A percentile compares a stretch with the other conserved stretches of the same genome.
These are phyloP conservation scores for Talaromyces islandicus DNA, from an alignment of 2,329 filamentous ascomycete species.

Conservation along the genomic window DNA sequence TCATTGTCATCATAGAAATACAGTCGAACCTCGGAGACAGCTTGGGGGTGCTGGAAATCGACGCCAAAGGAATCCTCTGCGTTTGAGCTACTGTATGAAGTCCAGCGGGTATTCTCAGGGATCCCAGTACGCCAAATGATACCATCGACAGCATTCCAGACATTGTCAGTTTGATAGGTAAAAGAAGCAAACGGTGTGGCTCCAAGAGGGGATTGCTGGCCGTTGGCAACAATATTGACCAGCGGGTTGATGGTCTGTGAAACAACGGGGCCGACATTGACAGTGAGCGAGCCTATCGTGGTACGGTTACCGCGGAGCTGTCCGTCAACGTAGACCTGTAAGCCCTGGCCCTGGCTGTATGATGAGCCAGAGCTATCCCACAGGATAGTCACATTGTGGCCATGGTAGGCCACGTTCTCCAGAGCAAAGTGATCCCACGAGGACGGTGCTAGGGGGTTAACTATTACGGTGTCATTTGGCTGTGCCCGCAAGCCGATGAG, in stretches of 20 bases:
- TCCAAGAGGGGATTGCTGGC: not conserved
- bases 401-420: slow-evolving; percentile 38
- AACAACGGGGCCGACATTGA: not conserved
- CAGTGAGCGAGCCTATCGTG: not conserved
- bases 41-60: not conserved
- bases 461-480: slow-evolving; percentile 32
- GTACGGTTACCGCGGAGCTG: not conserved
- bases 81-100: not conserved
- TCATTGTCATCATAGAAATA: not conserved
- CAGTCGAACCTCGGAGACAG: not conserved
- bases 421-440: slow-evolving; percentile 36
- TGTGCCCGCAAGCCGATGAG: slow-evolving; percentile 38
- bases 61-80: not conserved
- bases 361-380: slow-evolving; percentile 26
- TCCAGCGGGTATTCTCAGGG: not conserved
- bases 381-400: slow-evolving; percentile 35
- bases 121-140: not conserved
- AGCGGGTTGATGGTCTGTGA: not conserved
- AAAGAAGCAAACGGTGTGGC: not conserved
- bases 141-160: not conserved
- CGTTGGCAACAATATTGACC: not conserved
- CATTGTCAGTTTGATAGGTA: not conserved
- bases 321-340: not conserved
- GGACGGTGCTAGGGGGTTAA: slow-evolving; percentile 33
- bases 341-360: not conserved